Base-by-base conservation (phyloP, 2,329 filamentous ascomycete species). In the Trichothecium roseum region DNA sequence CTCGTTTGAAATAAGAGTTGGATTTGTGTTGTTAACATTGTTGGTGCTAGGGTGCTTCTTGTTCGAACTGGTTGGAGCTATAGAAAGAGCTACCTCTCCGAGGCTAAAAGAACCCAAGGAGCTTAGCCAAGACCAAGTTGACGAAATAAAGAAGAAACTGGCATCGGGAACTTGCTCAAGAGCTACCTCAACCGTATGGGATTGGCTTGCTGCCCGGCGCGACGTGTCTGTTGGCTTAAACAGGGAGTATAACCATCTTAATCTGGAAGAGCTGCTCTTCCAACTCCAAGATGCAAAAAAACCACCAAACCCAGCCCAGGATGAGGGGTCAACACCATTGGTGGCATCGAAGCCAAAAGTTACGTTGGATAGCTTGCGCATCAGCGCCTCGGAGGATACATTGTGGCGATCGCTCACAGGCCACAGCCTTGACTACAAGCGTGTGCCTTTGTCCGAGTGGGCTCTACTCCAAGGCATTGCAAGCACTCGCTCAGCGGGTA, bases 331-430 rank as follows among this genome's bases (percentile, higher is more conserved):
- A 14, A 20, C 14, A 14, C 10, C 17, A 8, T 15, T n/a, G 17
- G 15, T 15, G 20, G 9, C 17, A 9, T 13, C 13, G 8, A 8
- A 5, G 8, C 5, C 32, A 13, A 24, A 24, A 34, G 10, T 24
- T 24, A 22, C n/a, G 12, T 28, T 34, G 4, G 6, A 37, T 13
- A 30, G 37, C 8, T 15, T 54, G 4, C 46, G 55, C 9, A 52
- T 78, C 2, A 65, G 64, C 38, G 65, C 71, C 12, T 66, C 69
- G 0, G 66, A 75, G 42, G 64, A 70, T 32, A 66, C 67, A 4
- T 65, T 75, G 49, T 80, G 75, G 75, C 64, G 69, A 47, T 66
- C 66, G 3, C 56, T 80, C 32, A 68, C 74, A 16, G 74, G 74
- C 10, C 75, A 80, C 50, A 63, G 64, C 6, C 60, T 71, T 8